Evolutionary conservation across 306 rosid genomes (phyloP).

Genomic region (Quercus ilex): DNA sequence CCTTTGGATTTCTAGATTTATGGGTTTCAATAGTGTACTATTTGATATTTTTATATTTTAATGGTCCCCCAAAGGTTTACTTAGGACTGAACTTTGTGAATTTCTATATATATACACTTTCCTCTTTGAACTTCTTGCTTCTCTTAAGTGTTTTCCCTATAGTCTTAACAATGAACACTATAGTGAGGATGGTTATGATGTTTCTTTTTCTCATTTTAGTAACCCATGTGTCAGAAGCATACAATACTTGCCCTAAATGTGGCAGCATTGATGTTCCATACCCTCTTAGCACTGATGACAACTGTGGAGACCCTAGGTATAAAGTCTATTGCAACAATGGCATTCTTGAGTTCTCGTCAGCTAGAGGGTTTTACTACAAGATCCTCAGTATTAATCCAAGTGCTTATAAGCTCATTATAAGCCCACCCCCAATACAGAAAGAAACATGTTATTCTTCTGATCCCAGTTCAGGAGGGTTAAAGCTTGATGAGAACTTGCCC

Average conservation of each 20-base stretch:
- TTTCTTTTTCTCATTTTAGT: no score
- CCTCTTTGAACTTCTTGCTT: constrained; percentile 5
- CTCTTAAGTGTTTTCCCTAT: neutral
- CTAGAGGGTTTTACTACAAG: constrained; percentile 49
- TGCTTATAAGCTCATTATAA: neutral
- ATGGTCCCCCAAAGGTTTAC: neutral
- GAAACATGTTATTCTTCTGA: no score
- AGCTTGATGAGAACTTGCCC: no score
- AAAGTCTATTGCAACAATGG: constrained; percentile 53
- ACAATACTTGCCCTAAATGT: no score
- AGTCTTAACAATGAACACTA: constrained; percentile 5
- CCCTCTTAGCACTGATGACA: constrained; percentile 66
- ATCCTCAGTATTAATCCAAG: constrained; percentile 57
- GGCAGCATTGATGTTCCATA: constrained; percentile 32
- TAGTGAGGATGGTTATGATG: constrained; percentile 18
- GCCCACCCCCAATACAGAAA: no score
- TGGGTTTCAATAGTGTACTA: neutral
- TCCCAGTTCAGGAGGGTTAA: no score
- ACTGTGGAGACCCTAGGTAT: constrained; percentile 69
- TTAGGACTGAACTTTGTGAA: neutral
- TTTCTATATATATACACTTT: constrained; percentile 15
- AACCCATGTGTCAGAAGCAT: no score
- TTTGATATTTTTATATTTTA: neutral
- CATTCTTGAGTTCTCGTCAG: constrained; percentile 60
- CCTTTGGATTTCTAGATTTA: neutral